phyloP scores from a whole-genome alignment of 1,139 yeast species.

The Geotrichum citri-aurantii region DNA sequence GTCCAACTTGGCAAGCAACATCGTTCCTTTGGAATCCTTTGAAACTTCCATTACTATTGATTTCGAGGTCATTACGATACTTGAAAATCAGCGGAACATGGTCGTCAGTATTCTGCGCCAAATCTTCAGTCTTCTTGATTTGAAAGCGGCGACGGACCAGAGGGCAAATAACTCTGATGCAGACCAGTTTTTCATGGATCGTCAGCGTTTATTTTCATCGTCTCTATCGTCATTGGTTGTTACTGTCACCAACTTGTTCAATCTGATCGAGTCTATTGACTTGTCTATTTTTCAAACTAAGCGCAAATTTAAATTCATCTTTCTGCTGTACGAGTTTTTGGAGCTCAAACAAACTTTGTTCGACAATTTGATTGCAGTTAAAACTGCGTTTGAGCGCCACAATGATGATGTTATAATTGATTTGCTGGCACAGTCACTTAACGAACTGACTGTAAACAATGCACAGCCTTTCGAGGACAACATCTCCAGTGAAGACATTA shows the following conservation, averaged over 20 bases:
- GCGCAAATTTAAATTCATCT: slow-evolving; percentile 40
- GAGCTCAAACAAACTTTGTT: slow-evolving; percentile 70
- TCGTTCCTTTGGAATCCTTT: slow-evolving; percentile 18
- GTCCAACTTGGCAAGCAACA: slow-evolving; percentile 6
- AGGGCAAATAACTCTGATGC: slow-evolving; percentile 13
- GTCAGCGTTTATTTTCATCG: slow-evolving; percentile 21
- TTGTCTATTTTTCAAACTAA: slow-evolving; percentile 26
- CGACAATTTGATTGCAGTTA: slow-evolving; percentile 51
- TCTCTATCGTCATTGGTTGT: slow-evolving; percentile 16
- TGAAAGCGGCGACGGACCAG: slow-evolving; percentile 18
- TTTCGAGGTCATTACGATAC: slow-evolving; percentile 16
- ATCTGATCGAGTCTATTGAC: slow-evolving; percentile 28
- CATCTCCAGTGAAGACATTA: neutral
- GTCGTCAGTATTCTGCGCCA: neutral
- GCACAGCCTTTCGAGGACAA: slow-evolving; percentile 2
- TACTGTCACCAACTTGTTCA: neutral
- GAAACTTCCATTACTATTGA: slow-evolving; percentile 19
- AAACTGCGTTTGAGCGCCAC: slow-evolving; percentile 63
- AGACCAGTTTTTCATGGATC: slow-evolving; percentile 8
- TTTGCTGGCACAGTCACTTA: slow-evolving; percentile 15
- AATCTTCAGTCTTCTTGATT: neutral
- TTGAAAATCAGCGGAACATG: slow-evolving; percentile 15
- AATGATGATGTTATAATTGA: slow-evolving; percentile 23
- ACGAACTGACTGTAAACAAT: neutral
- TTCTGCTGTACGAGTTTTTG: slow-evolving; percentile 65